Base-by-base conservation (phyloP, 371 early-diverging fungal species). In the Mortierella sp. region DNA sequence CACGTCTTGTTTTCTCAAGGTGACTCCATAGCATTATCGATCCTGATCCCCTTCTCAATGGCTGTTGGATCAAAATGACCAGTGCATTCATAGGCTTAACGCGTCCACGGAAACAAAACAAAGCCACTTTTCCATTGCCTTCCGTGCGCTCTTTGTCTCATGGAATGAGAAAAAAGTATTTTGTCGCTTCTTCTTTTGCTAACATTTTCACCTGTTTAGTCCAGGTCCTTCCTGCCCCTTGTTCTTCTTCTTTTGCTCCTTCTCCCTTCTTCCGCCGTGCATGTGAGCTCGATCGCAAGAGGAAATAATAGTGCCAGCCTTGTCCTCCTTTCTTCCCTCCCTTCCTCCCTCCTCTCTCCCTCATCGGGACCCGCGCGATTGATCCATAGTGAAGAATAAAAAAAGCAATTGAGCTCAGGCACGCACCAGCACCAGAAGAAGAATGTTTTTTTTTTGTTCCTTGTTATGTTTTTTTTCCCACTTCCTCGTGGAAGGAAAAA, bases 401-500 rank as follows among this genome's bases (percentile, higher is more conserved):
- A 34, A 61, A 5, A 21, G 11, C 21, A 64, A 31, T 31, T 61
- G 34, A 24, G 67, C 21, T 64, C 24, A 64, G 67, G 67, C 67
- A 64, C 67, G 67, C 67, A 64, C 67, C 67, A 37, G 8, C 37
- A 40, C 28, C 16, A 37, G 43, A 19, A 64, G 34, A 37, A 54
- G 54, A n/a, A n/a, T 8, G 19, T 64, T 37, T 64, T 40, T 37
- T 21, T 37, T 24, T 37, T 24, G 14, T 61, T 31, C 3, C 57
- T 5, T n/a, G 13, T 19, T 34, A 34, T 53, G 6, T 53, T 54
- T 21, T 51, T 51, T 54, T n/a, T 54, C 50, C 48, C 31, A 61
- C 31, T 64, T 64, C 67, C 67, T 64, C 67, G 67, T 64, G 67
- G 67, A 64, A 50, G 50, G 9, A 50, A 46, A 46, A 16, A 64